These are phyloP conservation scores for Vigna unguiculata DNA, from an alignment of 306 rosid species.

Conservation along the genomic window DNA sequence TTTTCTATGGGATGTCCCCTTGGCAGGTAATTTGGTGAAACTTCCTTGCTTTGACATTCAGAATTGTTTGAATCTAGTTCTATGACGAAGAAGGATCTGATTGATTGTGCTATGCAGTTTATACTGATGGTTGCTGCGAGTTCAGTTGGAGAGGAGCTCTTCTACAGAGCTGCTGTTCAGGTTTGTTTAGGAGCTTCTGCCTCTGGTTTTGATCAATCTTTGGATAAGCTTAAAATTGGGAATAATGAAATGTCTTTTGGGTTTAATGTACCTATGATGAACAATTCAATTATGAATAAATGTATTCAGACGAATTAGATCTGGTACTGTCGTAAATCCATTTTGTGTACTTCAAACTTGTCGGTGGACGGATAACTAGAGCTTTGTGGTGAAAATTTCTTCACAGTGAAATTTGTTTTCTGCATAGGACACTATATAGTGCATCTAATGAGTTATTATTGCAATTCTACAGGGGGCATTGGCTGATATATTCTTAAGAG, in stretches of 20 bases:
- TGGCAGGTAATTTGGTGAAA: constrained; percentile 73
- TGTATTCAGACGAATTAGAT: neutral
- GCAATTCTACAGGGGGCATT: constrained; percentile 72
- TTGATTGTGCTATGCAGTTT: constrained; percentile 60
- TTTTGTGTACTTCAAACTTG: constrained; percentile 11
- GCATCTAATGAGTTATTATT: constrained; percentile 12
- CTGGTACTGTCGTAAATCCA: too few species aligned
- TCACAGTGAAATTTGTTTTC: constrained; percentile 15
- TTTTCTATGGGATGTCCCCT: constrained; percentile 98
- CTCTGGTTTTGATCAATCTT: constrained; percentile 14
- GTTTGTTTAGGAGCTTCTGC: constrained; percentile 55
- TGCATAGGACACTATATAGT: constrained; percentile 14
- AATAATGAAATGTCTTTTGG: constrained; percentile 9
- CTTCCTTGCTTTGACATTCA: constrained; percentile 24
- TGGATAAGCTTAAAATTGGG: constrained; percentile 5
- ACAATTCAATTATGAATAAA: neutral
- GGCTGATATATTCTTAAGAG: constrained; percentile 87
- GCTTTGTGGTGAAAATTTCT: constrained; percentile 30
- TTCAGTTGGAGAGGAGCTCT: constrained; percentile 98
- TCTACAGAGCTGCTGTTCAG: constrained; percentile 99
- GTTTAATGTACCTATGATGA: constrained; percentile 23
- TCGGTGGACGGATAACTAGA: constrained; percentile 7
- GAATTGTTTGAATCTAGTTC: constrained; percentile 35
- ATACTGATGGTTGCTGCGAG: constrained; percentile 93
- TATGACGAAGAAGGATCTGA: constrained; percentile 31